Conservation (phyloP, 148 eudicot genomes). For the Arbutus unedo region DNA sequence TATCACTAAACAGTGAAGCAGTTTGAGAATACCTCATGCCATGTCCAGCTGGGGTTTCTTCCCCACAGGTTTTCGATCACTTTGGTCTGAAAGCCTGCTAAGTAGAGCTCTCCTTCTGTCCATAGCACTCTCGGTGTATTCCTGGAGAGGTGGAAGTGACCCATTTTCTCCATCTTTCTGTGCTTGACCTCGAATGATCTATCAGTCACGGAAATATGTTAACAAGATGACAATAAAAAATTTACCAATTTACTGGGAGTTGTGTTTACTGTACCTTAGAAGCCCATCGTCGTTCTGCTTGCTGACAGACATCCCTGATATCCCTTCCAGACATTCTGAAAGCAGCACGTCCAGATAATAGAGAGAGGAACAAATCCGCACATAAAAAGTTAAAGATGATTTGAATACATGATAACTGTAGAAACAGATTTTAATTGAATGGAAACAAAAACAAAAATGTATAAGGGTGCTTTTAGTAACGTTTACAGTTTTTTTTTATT, state of each 20-base stretch:
- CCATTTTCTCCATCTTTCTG: conserved; percentile 37
- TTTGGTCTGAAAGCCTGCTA: conserved; percentile 40
- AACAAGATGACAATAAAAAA: not conserved
- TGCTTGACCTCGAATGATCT: conserved; percentile 79
- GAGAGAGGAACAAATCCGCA: conserved; percentile 10
- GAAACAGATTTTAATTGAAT: not conserved
- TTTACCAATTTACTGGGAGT: not conserved
- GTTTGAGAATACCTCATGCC: conserved; percentile 14
- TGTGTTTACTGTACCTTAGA: conserved; percentile 60
- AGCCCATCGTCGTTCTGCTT: conserved; percentile 97
- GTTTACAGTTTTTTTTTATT: too few species aligned
- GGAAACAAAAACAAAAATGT: not conserved
- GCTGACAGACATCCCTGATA: conserved; percentile 88
- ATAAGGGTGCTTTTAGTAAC: too few species aligned
- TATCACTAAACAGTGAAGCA: not conserved
- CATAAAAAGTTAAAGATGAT: not conserved
- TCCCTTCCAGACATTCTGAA: conserved; percentile 92
- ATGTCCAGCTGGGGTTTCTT: conserved; percentile 58
- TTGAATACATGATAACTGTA: too few species aligned
- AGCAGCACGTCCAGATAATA: not conserved
- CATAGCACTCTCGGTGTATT: conserved; percentile 61
- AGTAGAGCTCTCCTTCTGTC: conserved; percentile 43
- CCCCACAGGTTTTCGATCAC: conserved; percentile 24
- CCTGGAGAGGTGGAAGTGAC: conserved; percentile 71
- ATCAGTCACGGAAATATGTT: conserved; percentile 1